Evolutionary conservation across 768 basidiomycete species (phyloP).

Genomic region (Strobilomyces echinocephalus): DNA sequence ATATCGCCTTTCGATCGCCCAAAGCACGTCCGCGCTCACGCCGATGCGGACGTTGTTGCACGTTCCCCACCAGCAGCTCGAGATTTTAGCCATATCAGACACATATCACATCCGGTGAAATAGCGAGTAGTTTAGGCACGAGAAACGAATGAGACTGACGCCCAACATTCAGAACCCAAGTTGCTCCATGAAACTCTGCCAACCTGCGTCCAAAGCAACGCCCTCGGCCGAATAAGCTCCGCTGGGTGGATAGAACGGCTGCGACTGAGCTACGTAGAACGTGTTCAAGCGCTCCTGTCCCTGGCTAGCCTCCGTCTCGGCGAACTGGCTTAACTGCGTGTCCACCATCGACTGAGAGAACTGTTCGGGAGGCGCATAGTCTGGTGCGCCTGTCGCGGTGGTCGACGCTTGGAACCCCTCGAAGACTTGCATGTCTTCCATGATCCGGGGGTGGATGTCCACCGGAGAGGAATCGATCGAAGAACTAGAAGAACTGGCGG

Average conservation of each 20-base stretch:
- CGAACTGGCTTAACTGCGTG: slow-evolving; percentile 25
- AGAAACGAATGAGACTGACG: background rate
- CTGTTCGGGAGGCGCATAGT: slow-evolving; percentile 26
- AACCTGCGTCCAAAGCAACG: slow-evolving; percentile 52
- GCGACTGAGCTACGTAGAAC: slow-evolving; percentile 16
- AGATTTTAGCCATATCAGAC: too few relatives aligned
- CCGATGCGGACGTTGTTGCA: too few relatives aligned
- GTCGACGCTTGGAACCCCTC: slow-evolving; percentile 32
- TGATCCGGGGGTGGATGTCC: slow-evolving; percentile 36
- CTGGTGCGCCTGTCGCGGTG: slow-evolving; percentile 19
- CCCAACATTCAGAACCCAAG: slow-evolving; percentile 43
- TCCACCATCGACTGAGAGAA: slow-evolving; percentile 30
- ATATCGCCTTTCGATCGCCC: too few relatives aligned
- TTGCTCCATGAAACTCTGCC: slow-evolving; percentile 67
- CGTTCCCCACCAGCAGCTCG: too few relatives aligned
- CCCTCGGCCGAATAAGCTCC: slow-evolving; percentile 13
- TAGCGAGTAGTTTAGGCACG: background rate
- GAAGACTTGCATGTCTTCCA: slow-evolving; percentile 47
- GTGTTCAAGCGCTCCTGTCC: slow-evolving; percentile 12
- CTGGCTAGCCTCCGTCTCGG: slow-evolving; percentile 11
- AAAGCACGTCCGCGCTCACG: too few relatives aligned
- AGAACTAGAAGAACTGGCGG: background rate
- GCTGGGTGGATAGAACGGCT: slow-evolving; percentile 2
- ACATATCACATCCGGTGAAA: too few relatives aligned
- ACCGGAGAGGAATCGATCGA: slow-evolving; percentile 4